A percentile compares a stretch with the other conserved stretches of the same genome.
These are phyloP conservation scores for Podila verticillata DNA, from an alignment of 192 early-diverging fungal genomes.

Conservation along the genomic window DNA sequence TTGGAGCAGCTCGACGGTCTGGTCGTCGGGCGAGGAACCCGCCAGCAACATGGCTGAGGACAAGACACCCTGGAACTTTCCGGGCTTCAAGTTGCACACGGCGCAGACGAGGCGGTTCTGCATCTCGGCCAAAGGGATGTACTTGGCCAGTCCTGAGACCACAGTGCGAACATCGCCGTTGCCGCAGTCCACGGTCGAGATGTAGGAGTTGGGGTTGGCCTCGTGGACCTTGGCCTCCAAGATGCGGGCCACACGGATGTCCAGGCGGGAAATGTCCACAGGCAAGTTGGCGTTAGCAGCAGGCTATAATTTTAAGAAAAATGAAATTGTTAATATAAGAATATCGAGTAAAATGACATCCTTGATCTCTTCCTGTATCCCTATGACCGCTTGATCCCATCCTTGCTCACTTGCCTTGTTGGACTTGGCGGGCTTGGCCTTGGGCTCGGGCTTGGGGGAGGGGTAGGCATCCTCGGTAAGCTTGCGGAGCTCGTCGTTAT, in stretches of 20 bases:
- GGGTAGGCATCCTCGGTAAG: slow-evolving; percentile 90
- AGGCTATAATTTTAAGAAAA: slow-evolving; percentile 3
- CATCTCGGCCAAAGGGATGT: slow-evolving; percentile 65
- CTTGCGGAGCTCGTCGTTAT: slow-evolving; percentile 70
- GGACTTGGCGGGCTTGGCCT: slow-evolving; percentile 61
- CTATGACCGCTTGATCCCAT: too few species aligned
- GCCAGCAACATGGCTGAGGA: slow-evolving; percentile 72
- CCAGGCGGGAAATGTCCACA: slow-evolving; percentile 51
- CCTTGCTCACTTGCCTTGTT: slow-evolving; percentile 51
- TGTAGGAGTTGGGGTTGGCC: slow-evolving; percentile 62
- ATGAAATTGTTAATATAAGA: background rate
- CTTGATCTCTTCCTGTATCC: too few species aligned
- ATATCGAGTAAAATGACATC: background rate
- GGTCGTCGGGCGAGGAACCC: slow-evolving; percentile 64
- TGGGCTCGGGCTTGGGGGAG: slow-evolving; percentile 58
- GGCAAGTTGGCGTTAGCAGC: slow-evolving; percentile 26
- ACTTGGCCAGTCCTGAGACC: slow-evolving; percentile 68
- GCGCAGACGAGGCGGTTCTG: slow-evolving; percentile 64
- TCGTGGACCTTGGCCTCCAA: slow-evolving; percentile 64
- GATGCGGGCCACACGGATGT: slow-evolving; percentile 71
- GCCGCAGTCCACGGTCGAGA: slow-evolving; percentile 69
- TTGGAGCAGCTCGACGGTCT: slow-evolving; percentile 64
- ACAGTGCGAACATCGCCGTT: slow-evolving; percentile 68
- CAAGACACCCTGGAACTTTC: slow-evolving; percentile 66
- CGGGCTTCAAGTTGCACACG: slow-evolving; percentile 69